Conservation (phyloP, 2,329 filamentous ascomycete species). For the Curvularia sp. region DNA sequence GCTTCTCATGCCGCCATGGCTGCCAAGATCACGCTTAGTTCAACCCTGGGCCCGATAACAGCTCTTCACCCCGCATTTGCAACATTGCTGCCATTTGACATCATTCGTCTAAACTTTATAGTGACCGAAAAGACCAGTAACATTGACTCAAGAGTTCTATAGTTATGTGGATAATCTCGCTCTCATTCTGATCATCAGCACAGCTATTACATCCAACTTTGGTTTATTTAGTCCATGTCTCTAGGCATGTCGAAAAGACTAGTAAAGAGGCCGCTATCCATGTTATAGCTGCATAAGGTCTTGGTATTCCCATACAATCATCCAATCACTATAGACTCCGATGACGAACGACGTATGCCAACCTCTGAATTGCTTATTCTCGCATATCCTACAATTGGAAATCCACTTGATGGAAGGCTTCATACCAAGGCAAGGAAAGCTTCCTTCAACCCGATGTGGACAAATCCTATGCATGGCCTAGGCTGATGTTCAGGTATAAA, state of each 20-base stretch:
- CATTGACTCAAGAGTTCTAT: too few species aligned
- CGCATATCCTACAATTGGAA: background rate
- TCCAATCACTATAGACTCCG: background rate
- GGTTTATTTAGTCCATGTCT: constrained; percentile 4
- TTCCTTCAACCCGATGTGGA: background rate
- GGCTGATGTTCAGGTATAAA: constrained; percentile 5
- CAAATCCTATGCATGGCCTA: background rate
- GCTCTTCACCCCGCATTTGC: constrained; percentile 13
- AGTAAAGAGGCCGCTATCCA: background rate
- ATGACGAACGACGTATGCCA: constrained; percentile 15
- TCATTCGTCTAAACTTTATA: constrained; percentile 2
- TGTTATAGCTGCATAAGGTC: background rate
- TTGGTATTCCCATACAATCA: background rate
- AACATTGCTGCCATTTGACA: constrained; percentile 8
- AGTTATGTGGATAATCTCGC: background rate
- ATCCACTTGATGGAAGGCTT: background rate
- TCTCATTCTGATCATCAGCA: background rate
- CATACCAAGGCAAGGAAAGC: background rate
- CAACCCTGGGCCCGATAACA: constrained; percentile 7
- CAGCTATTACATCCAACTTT: background rate
- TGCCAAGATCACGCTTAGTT: constrained; percentile 22
- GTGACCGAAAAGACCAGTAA: background rate
- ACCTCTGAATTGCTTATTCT: constrained; percentile 1
- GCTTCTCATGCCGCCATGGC: constrained; percentile 18
- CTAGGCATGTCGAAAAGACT: background rate